Evolutionary conservation across 164 flowering plant genomes (phyloP), one percentile per base, ranked within the genome.

Genomic region (Berberis vulgaris): DNA sequence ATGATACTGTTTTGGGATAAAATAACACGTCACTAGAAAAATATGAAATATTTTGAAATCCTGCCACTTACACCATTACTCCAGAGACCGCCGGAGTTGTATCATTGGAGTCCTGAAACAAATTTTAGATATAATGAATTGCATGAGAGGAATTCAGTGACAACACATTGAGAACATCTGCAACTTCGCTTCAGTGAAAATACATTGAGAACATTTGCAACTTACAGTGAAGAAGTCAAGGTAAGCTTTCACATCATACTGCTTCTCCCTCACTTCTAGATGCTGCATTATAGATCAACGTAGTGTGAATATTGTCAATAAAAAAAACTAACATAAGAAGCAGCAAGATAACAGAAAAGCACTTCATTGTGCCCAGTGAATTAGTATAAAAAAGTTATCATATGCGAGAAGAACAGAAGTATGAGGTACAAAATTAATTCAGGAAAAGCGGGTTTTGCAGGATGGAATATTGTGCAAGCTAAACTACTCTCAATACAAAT

Each of bases 191-290:
- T 26, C 26, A 26, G 26, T 26, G 26, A 26, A 26, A 26, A 26
- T 26, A 26, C 0, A 26, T 26, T 26, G 26, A 26, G 26, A 26
- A 26, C 26, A 26, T 26, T 26, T 26, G 26, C 26, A 43, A 75
- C 96, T 85, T 79, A 88, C 98, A 11, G 97, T 84, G 74, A 74
- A 93, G 54, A 93, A 78, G 71, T 93, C 96, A 62, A 93, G 45
- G 69, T 80, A 83, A 49, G 74, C 92, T 75, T 93, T 85, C 78
- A 76, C 54, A 72, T 93, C 97, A 71, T 93, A 93, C 69, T 93
- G 98, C 79, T 93, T 88, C 80, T 93, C 98, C 69, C 98, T 85
- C 68, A 93, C 96, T 81, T 90, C 97, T 40, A 90, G 79, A 79
- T 90, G 61, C 98, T 93, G 84, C 73, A 73, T 4, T 26, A 39